phyloP scores from a whole-genome alignment of 2,329 filamentous ascomycete species.

The Claviceps spartinae region DNA sequence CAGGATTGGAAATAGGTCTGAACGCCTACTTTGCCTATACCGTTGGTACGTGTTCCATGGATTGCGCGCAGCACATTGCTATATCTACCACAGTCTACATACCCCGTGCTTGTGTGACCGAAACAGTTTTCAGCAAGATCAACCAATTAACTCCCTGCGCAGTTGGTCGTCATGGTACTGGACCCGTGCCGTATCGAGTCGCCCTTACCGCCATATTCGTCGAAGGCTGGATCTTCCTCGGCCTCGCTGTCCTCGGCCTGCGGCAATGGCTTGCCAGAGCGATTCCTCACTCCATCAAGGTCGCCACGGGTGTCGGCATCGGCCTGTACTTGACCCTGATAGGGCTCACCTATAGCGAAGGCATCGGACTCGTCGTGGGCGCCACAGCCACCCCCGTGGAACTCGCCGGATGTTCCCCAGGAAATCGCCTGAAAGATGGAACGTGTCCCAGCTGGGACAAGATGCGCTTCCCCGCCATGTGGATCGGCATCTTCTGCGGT shows the following conservation, averaged over 20 bases:
- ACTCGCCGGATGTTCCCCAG: constrained; percentile 54
- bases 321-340: constrained; percentile 70
- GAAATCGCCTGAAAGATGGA: constrained; percentile 30
- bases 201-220: constrained; percentile 80
- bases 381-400: constrained; percentile 54
- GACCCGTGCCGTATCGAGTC: constrained; percentile 58
- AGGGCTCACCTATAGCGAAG: constrained; percentile 65
- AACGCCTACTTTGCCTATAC: constrained; percentile 82
- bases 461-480: constrained; percentile 75
- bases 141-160: constrained; percentile 1
- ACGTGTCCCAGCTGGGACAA: constrained; percentile 50
- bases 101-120: background rate
- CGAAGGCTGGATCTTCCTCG: constrained; percentile 77
- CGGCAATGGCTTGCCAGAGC: constrained; percentile 79
- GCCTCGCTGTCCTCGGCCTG: constrained; percentile 63
- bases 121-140: background rate
- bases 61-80: constrained; percentile 7
- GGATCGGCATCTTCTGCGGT: constrained; percentile 80
- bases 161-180: constrained; percentile 64
- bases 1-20: constrained; percentile 30
- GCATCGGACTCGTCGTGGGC: constrained; percentile 67
- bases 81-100: background rate
- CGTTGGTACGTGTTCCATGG: constrained; percentile 16
- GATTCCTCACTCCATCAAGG: constrained; percentile 73
- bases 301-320: constrained; percentile 75